phyloP scores from a whole-genome alignment of 352 stramenopile species.

The Phytophthora aleatoria region DNA sequence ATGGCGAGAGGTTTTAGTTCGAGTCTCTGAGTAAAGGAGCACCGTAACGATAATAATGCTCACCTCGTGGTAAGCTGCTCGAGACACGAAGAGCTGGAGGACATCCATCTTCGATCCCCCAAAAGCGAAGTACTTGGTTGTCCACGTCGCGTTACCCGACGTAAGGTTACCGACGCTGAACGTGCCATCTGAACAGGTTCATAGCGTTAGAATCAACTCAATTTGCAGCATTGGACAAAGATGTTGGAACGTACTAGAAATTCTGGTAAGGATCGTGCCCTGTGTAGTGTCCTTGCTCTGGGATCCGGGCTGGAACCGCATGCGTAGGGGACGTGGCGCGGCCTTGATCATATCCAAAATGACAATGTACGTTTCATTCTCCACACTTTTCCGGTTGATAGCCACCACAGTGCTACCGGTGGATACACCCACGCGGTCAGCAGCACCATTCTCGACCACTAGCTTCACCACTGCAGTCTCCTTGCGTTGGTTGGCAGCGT shows the following conservation, averaged over 20 bases:
- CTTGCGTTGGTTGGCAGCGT: slow-evolving; percentile 53
- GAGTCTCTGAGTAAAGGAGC: not conserved
- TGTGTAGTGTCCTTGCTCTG: slow-evolving; percentile 77
- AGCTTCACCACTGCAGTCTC: slow-evolving; percentile 82
- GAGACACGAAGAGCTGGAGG: slow-evolving; percentile 84
- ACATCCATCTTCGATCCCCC: slow-evolving; percentile 82
- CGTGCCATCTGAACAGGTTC: slow-evolving; percentile 59
- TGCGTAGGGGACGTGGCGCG: slow-evolving; percentile 69
- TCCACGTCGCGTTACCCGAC: slow-evolving; percentile 76
- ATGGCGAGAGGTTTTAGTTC: slow-evolving; percentile 1
- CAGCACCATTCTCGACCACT: slow-evolving; percentile 77
- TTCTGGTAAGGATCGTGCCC: slow-evolving; percentile 72
- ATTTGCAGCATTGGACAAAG: not conserved
- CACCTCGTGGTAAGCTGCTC: slow-evolving; percentile 82
- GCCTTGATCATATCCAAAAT: slow-evolving; percentile 82
- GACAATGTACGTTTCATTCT: slow-evolving; percentile 62
- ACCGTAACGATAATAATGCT: not conserved
- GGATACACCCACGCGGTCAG: slow-evolving; percentile 66
- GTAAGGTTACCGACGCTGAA: slow-evolving; percentile 87
- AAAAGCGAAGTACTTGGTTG: slow-evolving; percentile 83
- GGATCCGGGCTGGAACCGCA: slow-evolving; percentile 71
- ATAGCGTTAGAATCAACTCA: slow-evolving; percentile 14
- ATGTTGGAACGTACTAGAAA: slow-evolving; percentile 61
- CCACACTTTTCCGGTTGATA: slow-evolving; percentile 66
- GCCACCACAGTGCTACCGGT: slow-evolving; percentile 74